These are phyloP conservation scores for Cutaneotrichosporon sp. DNA, from an alignment of 1,284 basidiomycete genomes.

Conservation along the genomic window DNA sequence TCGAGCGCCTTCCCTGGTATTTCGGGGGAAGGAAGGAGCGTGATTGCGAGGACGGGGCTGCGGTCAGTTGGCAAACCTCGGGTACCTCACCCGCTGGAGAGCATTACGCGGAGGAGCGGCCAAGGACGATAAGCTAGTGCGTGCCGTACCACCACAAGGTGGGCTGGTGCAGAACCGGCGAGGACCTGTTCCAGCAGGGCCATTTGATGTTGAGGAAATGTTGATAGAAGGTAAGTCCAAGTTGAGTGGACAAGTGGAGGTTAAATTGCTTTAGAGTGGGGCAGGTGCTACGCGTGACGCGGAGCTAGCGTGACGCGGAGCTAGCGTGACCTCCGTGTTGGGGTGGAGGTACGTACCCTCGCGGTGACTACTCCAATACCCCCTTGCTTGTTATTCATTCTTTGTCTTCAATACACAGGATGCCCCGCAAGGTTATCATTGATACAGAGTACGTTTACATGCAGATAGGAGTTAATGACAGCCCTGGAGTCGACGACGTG, in stretches of 20 bases:
- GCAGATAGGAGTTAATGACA: slow-evolving; percentile 13
- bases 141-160: slow-evolving; percentile 38
- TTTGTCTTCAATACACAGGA: slow-evolving; percentile 1
- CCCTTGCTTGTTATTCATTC: neutral
- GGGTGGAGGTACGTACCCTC: neutral
- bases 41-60: slow-evolving; percentile 3
- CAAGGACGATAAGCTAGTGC: slow-evolving; percentile 13
- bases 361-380: neutral
- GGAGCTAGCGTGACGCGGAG: too few relatives aligned
- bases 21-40: neutral
- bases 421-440: slow-evolving; percentile 47
- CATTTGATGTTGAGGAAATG: slow-evolving; percentile 8
- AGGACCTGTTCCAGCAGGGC: slow-evolving; percentile 34
- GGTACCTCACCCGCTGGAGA: neutral
- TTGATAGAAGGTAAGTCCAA: neutral
- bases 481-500: slow-evolving; percentile 79
- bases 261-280: neutral
- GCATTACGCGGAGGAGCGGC: slow-evolving; percentile 16
- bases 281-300: too few relatives aligned
- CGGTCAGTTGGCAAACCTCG: slow-evolving; percentile 5
- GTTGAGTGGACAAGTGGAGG: slow-evolving; percentile 4
- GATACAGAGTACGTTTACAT: slow-evolving; percentile 45
- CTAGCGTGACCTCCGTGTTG: too few relatives aligned
- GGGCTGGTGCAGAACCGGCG: slow-evolving; percentile 40
- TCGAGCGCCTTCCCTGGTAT: slow-evolving; percentile 10